Evolutionary conservation across 768 basidiomycete species (phyloP), one percentile per base, ranked within the genome.

Genomic region (Piloderma croceum): DNA sequence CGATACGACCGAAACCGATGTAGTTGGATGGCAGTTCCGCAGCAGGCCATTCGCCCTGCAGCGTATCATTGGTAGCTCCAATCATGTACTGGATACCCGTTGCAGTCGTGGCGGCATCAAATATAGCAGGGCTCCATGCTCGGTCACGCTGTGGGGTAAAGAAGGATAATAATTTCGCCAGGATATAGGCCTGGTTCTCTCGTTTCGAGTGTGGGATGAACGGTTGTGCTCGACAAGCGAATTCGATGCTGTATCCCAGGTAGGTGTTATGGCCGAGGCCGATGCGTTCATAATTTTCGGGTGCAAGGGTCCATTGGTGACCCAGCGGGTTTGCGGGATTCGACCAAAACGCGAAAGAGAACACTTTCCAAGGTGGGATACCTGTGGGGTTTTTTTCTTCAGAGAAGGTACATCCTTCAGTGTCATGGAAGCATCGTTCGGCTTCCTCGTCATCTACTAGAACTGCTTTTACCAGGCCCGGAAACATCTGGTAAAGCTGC

Each of bases 281-380:
- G 13, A 41, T 33, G 7, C 32, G 7, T 15, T 29, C 32, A 17
- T 39, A 47, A 22, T 46, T 44, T 27, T 62, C 61, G 10, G 62
- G 60, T 7, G 58, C 55, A n/a, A 65, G 41, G 7, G 62, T 58
- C 65, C 63, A 64, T 45, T 58, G 54, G 6, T 55, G 52, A 24
- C 49, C 56, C 7, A 51, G 43, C 2, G 58, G 50, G 9, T 38
- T 38, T n/a, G 27, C 34, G 17, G 43, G 29, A 10, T 29, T 29
- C 11, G 50, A 42, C 54, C 58, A 53, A 45, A 46, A 65, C 36
- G 51, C 50, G 23, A 61, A 58, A 18, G 61, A 52, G 32, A 67
- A 61, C 4, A 65, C 51, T 42, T 63, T 67, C 64, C 64, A 67
- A 9, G 54, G 57, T 1, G 64, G 63, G 21, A 67, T 63, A 7